Base-by-base conservation (phyloP, 192 early-diverging fungal species). In the Chytriomyces confervae region DNA sequence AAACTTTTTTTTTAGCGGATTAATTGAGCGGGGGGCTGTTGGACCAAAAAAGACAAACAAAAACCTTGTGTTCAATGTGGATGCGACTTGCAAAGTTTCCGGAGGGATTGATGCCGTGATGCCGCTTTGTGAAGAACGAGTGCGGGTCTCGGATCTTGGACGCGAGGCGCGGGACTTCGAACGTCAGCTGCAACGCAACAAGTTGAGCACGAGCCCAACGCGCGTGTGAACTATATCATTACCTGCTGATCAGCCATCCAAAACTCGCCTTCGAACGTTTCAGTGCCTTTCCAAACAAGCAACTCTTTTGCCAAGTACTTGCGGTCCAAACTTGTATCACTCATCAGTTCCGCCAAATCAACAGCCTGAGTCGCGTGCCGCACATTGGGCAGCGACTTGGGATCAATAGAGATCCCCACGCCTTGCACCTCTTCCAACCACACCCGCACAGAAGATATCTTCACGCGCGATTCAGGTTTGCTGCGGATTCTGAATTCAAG, bases 391-490 rank as follows among this genome's bases (percentile, higher is more conserved):
- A 57, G 53, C 6, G 23, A 10, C 57, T 36, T 61, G 9, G 61
- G 9, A 13, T 66, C 75, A 6, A 77, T 27, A 5, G 13, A 18
- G 20, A 79, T 71, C 7, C 77, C 77, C 36, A 79, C 77, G 2
- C 77, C 77, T 72, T 79, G 77, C 5, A 79, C 43, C 47, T 79
- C 77, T 27, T 79, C 77, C 23, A 79, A n/a, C 69, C 47, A 71
- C 7, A 79, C 69, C 9, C 70, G n/a, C 61, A 79, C 77, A n/a
- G 62, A 70, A 13, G 16, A 20, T 7, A 79, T 71, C 49, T 50
- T 61, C 10, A 73, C 47, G 49, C 69, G 9, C 27, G 48, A 46
- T 49, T 10, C 10, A 27, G 62, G 62, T 50, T 72, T 70, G 7
- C 69, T 36, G 23, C 77, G 77, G 13, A 79, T 51, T 8, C 46